phyloP scores from a whole-genome alignment of 2,329 filamentous ascomycete genomes.

The Mycogone perniciosa region DNA sequence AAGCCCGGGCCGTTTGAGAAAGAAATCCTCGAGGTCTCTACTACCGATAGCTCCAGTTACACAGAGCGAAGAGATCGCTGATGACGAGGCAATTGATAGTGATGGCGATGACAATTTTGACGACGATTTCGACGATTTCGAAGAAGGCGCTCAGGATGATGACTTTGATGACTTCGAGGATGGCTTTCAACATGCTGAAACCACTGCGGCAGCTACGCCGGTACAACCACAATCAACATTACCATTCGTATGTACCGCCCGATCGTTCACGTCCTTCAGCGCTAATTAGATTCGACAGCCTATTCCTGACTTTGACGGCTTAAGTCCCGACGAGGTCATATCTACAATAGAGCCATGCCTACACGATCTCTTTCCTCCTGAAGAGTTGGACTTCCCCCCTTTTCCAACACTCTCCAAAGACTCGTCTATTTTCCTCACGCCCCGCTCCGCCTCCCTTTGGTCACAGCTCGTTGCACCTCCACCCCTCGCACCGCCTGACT shows the following conservation, averaged over 20 bases:
- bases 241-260: conserved; percentile 36
- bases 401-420: conserved; percentile 47
- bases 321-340: conserved; percentile 55
- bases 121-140: conserved; percentile 58
- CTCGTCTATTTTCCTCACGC: conserved; percentile 70
- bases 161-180: conserved; percentile 69
- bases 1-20: conserved; percentile 25
- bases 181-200: conserved; percentile 54
- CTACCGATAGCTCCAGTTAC: conserved; percentile 13
- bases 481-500: conserved; percentile 90
- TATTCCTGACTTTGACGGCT: conserved; percentile 60
- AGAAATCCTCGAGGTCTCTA: conserved; percentile 25
- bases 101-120: conserved; percentile 44
- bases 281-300: conserved; percentile 37
- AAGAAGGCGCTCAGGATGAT: conserved; percentile 48
- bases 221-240: conserved; percentile 30
- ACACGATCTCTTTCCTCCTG: conserved; percentile 56
- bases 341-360: conserved; percentile 60
- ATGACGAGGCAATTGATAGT: conserved; percentile 25
- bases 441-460: conserved; percentile 87
- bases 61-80: conserved; percentile 22
- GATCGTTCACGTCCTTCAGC: not conserved
- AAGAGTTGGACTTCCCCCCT: conserved; percentile 45
- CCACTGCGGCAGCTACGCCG: conserved; percentile 22
- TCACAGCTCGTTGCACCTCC: conserved; percentile 92